Conservation (phyloP, 371 early-diverging fungal species). For the Zychaea mexicana region DNA sequence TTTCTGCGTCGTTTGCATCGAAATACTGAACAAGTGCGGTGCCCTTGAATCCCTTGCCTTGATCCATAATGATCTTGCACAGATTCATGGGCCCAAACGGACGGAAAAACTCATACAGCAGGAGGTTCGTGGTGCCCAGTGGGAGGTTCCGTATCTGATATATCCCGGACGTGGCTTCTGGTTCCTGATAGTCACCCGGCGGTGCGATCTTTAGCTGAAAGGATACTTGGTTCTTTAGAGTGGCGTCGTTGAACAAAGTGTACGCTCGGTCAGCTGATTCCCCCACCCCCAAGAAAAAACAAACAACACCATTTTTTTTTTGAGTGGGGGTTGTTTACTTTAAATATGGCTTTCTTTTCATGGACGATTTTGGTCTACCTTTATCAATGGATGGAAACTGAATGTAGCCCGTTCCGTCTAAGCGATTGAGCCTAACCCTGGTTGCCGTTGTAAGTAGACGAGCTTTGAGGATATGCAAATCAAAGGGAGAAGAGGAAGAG, state of each 20-base stretch:
- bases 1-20: slow-evolving; percentile 30
- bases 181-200: slow-evolving; percentile 25
- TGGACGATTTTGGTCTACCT: slow-evolving; percentile 1
- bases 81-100: slow-evolving; percentile 51
- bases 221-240: slow-evolving; percentile 21
- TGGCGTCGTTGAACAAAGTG: slow-evolving; percentile 39
- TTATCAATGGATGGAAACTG: slow-evolving; percentile 13
- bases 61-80: slow-evolving; percentile 40
- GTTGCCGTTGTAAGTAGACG: too few relatives aligned
- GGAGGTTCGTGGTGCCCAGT: slow-evolving; percentile 28
- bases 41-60: slow-evolving; percentile 35
- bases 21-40: slow-evolving; percentile 53
- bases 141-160: slow-evolving; percentile 43
- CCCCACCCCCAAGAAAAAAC: neutral
- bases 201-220: slow-evolving; percentile 34
- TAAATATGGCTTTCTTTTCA: too few relatives aligned
- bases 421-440: neutral
- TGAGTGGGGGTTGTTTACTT: too few relatives aligned
- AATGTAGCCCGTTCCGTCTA: slow-evolving; percentile 6
- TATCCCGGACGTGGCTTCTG: slow-evolving; percentile 36
- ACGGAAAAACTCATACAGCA: slow-evolving; percentile 45
- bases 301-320: neutral
- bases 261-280: slow-evolving; percentile 43
- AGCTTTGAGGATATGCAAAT: too few relatives aligned
- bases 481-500: neutral